Evolutionary conservation across 1,139 yeast species (phyloP).

Genomic region (Suhomyces ambrosiae): DNA sequence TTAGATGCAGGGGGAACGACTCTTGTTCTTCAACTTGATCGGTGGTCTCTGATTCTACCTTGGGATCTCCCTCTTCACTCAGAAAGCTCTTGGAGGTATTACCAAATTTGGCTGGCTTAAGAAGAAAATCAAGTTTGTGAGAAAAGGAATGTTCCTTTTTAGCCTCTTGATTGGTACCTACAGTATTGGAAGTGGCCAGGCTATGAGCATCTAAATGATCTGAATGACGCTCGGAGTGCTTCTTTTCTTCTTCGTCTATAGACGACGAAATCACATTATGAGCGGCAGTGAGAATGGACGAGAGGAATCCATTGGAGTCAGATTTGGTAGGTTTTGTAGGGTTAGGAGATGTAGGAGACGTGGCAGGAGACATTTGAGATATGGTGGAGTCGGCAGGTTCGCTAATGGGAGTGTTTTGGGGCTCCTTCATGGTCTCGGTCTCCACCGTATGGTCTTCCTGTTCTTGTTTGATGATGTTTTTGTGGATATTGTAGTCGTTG

Average conservation of each 20-base stretch:
- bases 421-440: constrained; percentile 9
- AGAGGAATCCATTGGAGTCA: constrained; percentile 27
- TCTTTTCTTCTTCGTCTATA: constrained; percentile 13
- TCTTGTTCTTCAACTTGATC: constrained; percentile 4
- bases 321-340: constrained; percentile 14
- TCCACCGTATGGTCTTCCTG: constrained; percentile 12
- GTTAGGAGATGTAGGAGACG: no score
- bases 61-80: constrained; percentile 12
- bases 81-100: constrained; percentile 12
- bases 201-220: constrained; percentile 8
- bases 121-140: constrained; percentile 21
- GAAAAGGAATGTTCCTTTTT: constrained; percentile 17
- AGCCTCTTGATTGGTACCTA: constrained; percentile 3
- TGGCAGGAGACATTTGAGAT: no score
- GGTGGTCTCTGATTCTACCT: constrained; percentile 4
- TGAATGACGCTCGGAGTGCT: constrained; percentile 3
- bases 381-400: no score
- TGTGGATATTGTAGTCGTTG: constrained; percentile 9
- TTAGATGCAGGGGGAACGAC: constrained; percentile 11
- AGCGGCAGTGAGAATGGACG: constrained; percentile 33
- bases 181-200: constrained; percentile 4
- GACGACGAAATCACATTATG: constrained; percentile 23
- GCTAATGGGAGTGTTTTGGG: constrained; percentile 2
- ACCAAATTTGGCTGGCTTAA: constrained; percentile 20
- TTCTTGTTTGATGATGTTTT: constrained; percentile 9